These are phyloP conservation scores for Aspergillus heteromorphus DNA, from an alignment of 495 filamentous ascomycete species.

Conservation along the genomic window DNA sequence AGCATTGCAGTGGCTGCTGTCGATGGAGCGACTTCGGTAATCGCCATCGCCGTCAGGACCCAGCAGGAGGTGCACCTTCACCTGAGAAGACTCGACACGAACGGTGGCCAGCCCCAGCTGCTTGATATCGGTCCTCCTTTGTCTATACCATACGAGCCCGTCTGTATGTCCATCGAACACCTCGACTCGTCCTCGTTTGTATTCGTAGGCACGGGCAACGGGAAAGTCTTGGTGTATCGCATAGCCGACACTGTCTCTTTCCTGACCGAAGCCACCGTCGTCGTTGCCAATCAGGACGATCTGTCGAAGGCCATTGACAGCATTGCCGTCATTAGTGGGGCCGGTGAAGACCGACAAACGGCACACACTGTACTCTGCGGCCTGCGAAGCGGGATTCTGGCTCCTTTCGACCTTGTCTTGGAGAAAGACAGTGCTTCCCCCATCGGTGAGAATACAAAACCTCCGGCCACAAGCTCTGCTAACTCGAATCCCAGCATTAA, in stretches of 20 bases:
- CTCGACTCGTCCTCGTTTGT: constrained; percentile 24
- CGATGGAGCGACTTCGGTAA: constrained; percentile 20
- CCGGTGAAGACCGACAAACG: constrained; percentile 3
- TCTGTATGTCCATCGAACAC: constrained; percentile 30
- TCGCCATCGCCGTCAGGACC: constrained; percentile 24
- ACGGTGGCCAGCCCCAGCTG: constrained; percentile 10
- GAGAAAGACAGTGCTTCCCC: constrained; percentile 13
- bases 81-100: constrained; percentile 13
- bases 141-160: constrained; percentile 27
- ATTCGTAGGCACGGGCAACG: constrained; percentile 34
- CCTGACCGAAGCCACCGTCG: constrained; percentile 17
- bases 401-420: constrained; percentile 28
- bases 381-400: constrained; percentile 38
- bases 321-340: constrained; percentile 22
- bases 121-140: constrained; percentile 15
- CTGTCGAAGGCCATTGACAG: constrained; percentile 39
- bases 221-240: constrained; percentile 28
- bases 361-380: constrained; percentile 34
- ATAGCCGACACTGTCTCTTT: constrained; percentile 17
- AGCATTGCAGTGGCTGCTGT: constrained; percentile 26
- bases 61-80: constrained; percentile 21
- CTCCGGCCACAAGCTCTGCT: not conserved
- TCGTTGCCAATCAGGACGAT: constrained; percentile 16
- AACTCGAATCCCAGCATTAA: constrained; percentile 20
- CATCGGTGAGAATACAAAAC: constrained; percentile 20